Conservation (phyloP, 805 yeast genomes). For the Blastobotrys parvus region DNA sequence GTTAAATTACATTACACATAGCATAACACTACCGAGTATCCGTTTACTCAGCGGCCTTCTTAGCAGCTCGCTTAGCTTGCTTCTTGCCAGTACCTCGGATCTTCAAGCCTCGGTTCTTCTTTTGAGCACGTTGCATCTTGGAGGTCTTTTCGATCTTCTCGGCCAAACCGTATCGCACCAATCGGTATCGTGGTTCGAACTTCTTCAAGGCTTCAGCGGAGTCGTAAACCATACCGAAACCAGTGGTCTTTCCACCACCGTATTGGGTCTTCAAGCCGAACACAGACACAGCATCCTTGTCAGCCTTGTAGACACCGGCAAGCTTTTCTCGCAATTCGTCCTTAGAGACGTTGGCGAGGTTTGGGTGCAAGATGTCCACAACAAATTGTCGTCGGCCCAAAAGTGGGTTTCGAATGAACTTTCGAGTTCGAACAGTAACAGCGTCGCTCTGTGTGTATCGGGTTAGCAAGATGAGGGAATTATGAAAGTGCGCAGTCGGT, state of each 20-base stretch:
- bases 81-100: conserved; percentile 96
- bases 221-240: conserved; percentile 98
- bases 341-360: conserved; percentile 98
- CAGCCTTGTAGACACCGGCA: conserved; percentile 83
- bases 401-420: conserved; percentile 98
- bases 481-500: too few relatives aligned
- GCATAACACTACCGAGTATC: not conserved
- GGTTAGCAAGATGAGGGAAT: too few relatives aligned
- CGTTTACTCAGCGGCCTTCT: conserved; percentile 4
- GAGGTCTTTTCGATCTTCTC: conserved; percentile 93
- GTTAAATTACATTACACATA: conserved; percentile 1
- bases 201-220: conserved; percentile 95
- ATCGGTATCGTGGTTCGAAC: conserved; percentile 99
- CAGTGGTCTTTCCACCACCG: conserved; percentile 99
- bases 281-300: conserved; percentile 90
- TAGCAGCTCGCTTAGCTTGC: conserved; percentile 57
- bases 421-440: conserved; percentile 99
- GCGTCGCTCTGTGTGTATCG: conserved; percentile 99
- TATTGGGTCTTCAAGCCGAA: conserved; percentile 99
- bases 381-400: conserved; percentile 99
- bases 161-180: conserved; percentile 97
- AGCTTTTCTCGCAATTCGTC: conserved; percentile 96
- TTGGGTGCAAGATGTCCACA: conserved; percentile 98
- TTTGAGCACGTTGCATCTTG: conserved; percentile 99
- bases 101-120: conserved; percentile 99